A percentile compares a stretch with the other conserved stretches of the same genome.
These are phyloP conservation scores for Pleurotus salmoneostramineus DNA, from an alignment of 768 basidiomycete genomes.

Conservation along the genomic window DNA sequence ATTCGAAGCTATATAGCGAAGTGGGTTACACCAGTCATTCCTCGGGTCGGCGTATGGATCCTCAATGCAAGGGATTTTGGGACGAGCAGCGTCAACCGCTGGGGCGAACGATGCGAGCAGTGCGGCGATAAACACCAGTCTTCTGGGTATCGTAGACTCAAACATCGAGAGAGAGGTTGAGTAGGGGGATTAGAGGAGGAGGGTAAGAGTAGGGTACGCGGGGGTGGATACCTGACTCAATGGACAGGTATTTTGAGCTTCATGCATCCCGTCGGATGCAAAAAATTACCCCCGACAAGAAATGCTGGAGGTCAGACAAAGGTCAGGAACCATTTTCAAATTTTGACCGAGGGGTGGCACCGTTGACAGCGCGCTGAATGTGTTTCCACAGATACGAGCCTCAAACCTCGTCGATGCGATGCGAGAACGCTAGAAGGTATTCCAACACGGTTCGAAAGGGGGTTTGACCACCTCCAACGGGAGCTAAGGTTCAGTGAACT, in stretches of 20 bases:
- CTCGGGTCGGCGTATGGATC: conserved; percentile 47
- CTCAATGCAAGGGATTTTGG: conserved; percentile 22
- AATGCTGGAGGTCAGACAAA: not conserved
- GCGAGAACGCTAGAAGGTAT: no score
- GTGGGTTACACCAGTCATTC: conserved; percentile 48
- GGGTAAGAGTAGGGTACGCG: not conserved
- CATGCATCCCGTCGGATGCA: not conserved
- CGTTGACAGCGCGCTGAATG: no score
- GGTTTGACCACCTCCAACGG: no score
- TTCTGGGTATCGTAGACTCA: not conserved
- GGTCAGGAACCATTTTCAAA: no score
- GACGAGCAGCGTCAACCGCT: not conserved
- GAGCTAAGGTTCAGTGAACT: not conserved
- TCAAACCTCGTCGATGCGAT: no score
- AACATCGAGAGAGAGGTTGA: not conserved
- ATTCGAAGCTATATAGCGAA: conserved; percentile 55
- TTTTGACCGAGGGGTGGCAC: no score
- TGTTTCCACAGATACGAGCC: no score
- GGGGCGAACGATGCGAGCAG: not conserved
- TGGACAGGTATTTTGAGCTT: not conserved
- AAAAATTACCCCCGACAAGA: not conserved
- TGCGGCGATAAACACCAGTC: not conserved
- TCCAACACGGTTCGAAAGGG: no score
- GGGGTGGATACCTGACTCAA: not conserved
- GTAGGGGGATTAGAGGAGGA: not conserved